phyloP scores from a whole-genome alignment of 2,329 filamentous ascomycete species.

The Colletotrichum australisinense region DNA sequence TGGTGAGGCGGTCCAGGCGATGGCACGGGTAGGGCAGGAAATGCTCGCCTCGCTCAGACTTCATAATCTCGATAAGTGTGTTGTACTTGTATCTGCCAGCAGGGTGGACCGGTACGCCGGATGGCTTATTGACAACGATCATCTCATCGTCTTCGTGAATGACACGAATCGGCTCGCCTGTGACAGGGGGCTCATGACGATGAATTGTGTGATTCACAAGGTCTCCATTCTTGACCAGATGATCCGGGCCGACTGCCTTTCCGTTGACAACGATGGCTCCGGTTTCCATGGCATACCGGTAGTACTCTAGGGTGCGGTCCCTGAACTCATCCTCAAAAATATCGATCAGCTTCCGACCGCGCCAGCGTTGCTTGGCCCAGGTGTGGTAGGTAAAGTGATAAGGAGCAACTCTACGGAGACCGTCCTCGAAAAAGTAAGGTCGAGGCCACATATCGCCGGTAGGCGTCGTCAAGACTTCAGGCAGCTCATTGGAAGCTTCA shows the following conservation, averaged over 20 bases:
- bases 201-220: conserved; percentile 93
- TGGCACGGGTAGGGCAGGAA: conserved; percentile 82
- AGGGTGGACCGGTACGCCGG: conserved; percentile 93
- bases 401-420: conserved; percentile 83
- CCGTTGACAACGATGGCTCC: conserved; percentile 87
- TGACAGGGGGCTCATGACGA: conserved; percentile 94
- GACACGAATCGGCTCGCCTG: conserved; percentile 80
- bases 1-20: conserved; percentile 91
- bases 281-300: conserved; percentile 82
- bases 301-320: conserved; percentile 88
- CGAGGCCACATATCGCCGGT: conserved; percentile 58
- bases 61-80: conserved; percentile 93
- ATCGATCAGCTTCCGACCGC: conserved; percentile 82
- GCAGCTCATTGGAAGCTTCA: conserved; percentile 11
- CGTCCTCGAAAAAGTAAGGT: conserved; percentile 87
- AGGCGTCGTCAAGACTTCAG: conserved; percentile 46
- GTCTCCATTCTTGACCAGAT: conserved; percentile 87
- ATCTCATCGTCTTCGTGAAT: conserved; percentile 94
- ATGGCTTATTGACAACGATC: conserved; percentile 97
- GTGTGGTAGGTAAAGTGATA: conserved; percentile 97
- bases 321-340: conserved; percentile 94
- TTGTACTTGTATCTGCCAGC: conserved; percentile 97
- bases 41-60: conserved; percentile 72
- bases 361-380: conserved; percentile 93
- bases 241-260: conserved; percentile 73